Conservation (phyloP, 2,329 filamentous ascomycete genomes). For the Stachybotrys chartarum region DNA sequence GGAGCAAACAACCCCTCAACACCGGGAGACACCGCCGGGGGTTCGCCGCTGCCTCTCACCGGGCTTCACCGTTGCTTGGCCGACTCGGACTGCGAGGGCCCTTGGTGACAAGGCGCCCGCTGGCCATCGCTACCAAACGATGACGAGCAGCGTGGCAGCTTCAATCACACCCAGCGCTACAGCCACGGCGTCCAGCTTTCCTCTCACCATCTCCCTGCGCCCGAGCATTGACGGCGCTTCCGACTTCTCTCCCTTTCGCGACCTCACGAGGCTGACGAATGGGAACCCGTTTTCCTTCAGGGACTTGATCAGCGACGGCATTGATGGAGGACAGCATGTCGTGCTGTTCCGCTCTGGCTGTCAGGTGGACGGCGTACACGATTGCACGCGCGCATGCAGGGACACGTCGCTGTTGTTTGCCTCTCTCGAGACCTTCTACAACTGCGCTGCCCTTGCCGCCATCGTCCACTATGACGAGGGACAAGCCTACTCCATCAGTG, state of each 20-base stretch:
- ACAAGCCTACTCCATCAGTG: slow-evolving; percentile 19
- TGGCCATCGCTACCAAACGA: background rate
- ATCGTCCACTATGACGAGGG: slow-evolving; percentile 23
- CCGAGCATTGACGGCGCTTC: slow-evolving; percentile 21
- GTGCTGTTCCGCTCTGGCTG: slow-evolving; percentile 25
- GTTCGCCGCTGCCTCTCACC: too few species aligned
- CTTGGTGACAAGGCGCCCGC: background rate
- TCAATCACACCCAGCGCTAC: slow-evolving; percentile 8
- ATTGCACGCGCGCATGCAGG: slow-evolving; percentile 26
- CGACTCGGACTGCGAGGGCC: background rate
- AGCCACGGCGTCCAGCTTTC: slow-evolving; percentile 6
- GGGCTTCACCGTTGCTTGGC: too few species aligned
- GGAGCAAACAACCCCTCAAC: too few species aligned
- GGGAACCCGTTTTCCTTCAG: slow-evolving; percentile 22
- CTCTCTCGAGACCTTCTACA: slow-evolving; percentile 30
- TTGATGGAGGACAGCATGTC: slow-evolving; percentile 23
- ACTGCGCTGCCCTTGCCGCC: slow-evolving; percentile 27
- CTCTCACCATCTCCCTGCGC: slow-evolving; percentile 21
- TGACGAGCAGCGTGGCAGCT: slow-evolving; percentile 1
- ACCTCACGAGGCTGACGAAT: slow-evolving; percentile 22
- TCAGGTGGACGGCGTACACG: slow-evolving; percentile 15
- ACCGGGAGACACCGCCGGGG: too few species aligned
- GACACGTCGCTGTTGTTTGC: slow-evolving; percentile 20
- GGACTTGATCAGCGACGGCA: slow-evolving; percentile 23
- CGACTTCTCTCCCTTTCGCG: slow-evolving; percentile 29